Evolutionary conservation across 2,329 filamentous ascomycete species (phyloP), one percentile per base, ranked within the genome.

Genomic region (Bretziella fagacearum): DNA sequence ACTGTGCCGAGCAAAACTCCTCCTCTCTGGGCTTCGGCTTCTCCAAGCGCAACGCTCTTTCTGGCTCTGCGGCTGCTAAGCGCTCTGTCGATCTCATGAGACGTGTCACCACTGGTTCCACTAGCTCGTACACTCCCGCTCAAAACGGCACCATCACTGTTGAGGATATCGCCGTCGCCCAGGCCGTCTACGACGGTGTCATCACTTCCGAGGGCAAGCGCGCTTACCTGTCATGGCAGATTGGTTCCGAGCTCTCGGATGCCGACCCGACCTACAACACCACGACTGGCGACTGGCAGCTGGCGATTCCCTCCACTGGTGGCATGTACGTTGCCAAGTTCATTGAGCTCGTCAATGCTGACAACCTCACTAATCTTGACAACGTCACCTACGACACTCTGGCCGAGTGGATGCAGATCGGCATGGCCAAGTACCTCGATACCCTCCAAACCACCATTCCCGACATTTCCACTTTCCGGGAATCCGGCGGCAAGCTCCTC

Each of bases 401-500:
- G 13, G 39, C 39, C 6, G 39, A 41, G 8, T 41, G 39, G 39
- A 41, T 41, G 39, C 25, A 11, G 20, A 41, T 41, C 20, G 39
- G 39, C 13, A 41, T 41, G 39, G 39, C 26, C 39, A 41, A 41
- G 17, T 40, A 55, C 7, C 51, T 57, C 39, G 25, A 49, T 36
- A 22, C 53, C 17, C 55, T 56, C 0, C 47, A 49, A 2, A 48
- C 43, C 4, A 50, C 52, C 47, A 57, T 54, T 39, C 50, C 51
- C 23, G 49, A 48, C 3, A 48, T 63, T 1, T 44, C 53, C 0
- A 52, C 52, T 1, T 65, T 61, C 50, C 53, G 53, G 26, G 52
- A 52, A 3, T 53, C 53, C 1, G 65, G 66, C 7, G 61, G 62
- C 25, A 68, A 67, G 55, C 46, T 68, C 2, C 15, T 68, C 15